Evolutionary conservation across 768 basidiomycete species (phyloP), one percentile per base, ranked within the genome.

Genomic region (Lentinula sp.): DNA sequence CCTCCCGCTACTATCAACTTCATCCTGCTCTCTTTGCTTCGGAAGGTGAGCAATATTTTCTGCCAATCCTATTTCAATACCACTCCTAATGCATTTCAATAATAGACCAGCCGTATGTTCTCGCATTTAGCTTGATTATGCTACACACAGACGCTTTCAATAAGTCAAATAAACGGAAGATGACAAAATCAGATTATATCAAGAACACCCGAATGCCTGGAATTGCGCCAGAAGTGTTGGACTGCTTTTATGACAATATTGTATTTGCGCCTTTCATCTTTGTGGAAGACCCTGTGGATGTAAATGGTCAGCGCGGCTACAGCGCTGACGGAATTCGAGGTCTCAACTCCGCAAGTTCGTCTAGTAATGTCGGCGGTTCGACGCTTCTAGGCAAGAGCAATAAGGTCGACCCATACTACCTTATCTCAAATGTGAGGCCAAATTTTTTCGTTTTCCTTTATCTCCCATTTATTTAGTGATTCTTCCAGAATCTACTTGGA

Each of bases 61-160:
- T 11, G 9, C 45, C n/a, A 7, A 18, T 45, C n/a, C 28, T 54
- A 11, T 43, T 34, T 9, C 16, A 5, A 23, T 56, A 37, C 58
- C 64, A 46, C 62, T 32, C 21, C 7, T 34, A 46, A 28, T 28
- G 28, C 37, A 45, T 45, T 21, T 40, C 10, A 23, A 37, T 35
- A 23, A 23, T 63, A 95, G 95, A 97, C 68, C 88, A 96, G 67
- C 91, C 96, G 10, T 98, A 98, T 74, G 91, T 98, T 56, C 78
- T 98, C 51, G 94, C 96, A 11, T 98, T 98, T 76, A 98, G 96
- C 67, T 78, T 98, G 69, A 97, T 98, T 67, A 98, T 99, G 96
- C 79, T 98, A 54, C 95, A 98, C 70, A 99, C 97, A 16, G 97
- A 99, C 70, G 92, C 89, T 5, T 98, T 98, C 80, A 99, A 99